Evolutionary conservation across 2,329 filamentous ascomycete species (phyloP).

Genomic region (Pseudogymnoascus sp.): DNA sequence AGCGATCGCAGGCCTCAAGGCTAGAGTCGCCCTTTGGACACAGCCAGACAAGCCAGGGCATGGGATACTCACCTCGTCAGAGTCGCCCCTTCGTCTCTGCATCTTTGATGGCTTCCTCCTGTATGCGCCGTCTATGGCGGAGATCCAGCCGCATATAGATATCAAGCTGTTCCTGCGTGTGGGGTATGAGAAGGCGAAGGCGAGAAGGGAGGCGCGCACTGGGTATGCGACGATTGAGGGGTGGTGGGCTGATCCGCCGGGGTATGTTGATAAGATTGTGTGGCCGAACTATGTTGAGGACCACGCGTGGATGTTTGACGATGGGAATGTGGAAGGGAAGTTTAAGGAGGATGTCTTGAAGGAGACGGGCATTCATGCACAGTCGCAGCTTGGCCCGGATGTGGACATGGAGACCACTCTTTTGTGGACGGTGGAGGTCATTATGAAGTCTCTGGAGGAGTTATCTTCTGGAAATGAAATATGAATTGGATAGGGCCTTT

Average conservation of each 20-base stretch:
- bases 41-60: conserved; percentile 37
- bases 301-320: conserved; percentile 71
- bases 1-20: conserved; percentile 38
- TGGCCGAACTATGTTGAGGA: conserved; percentile 89
- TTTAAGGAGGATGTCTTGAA: conserved; percentile 39
- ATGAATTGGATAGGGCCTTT: not conserved
- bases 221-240: conserved; percentile 79
- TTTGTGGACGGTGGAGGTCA: conserved; percentile 57
- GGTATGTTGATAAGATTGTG: conserved; percentile 88
- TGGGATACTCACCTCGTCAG: conserved; percentile 22
- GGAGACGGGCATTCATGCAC: conserved; percentile 39
- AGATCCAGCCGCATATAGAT: conserved; percentile 54
- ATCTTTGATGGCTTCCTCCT: conserved; percentile 86
- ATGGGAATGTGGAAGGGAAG: conserved; percentile 52
- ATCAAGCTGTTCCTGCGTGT: conserved; percentile 71
- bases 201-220: conserved; percentile 56
- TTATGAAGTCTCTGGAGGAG: conserved; percentile 38
- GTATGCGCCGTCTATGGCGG: conserved; percentile 49
- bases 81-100: conserved; percentile 40
- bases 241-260: conserved; percentile 91
- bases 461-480: not conserved
- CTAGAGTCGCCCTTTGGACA: conserved; percentile 40
- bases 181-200: conserved; percentile 53
- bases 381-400: conserved; percentile 38
- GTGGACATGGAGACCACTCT: conserved; percentile 53